phyloP scores from a whole-genome alignment of 192 early-diverging fungal genomes.

The Coemansia sp. region DNA sequence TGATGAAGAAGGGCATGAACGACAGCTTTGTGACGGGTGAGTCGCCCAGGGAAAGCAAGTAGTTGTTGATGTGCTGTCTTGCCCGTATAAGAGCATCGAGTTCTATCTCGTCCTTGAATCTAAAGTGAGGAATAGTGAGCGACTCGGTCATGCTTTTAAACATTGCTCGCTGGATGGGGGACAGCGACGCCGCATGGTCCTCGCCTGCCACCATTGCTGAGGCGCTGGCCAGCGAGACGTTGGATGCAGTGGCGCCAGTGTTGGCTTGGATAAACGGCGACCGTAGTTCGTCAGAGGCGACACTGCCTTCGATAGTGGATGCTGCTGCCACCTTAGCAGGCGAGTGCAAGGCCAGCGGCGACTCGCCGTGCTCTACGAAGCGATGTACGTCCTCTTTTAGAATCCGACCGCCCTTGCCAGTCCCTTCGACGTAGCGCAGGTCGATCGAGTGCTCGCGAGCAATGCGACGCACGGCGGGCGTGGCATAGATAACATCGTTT shows the following conservation, averaged over 20 bases:
- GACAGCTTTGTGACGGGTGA: slow-evolving; percentile 73
- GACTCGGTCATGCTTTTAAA: slow-evolving; percentile 95
- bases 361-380: slow-evolving; percentile 13
- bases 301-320: background rate
- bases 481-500: slow-evolving; percentile 66
- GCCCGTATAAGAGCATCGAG: slow-evolving; percentile 71
- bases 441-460: slow-evolving; percentile 83
- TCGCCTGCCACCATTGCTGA: slow-evolving; percentile 31
- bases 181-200: slow-evolving; percentile 70
- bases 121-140: slow-evolving; percentile 91
- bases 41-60: slow-evolving; percentile 59
- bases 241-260: slow-evolving; percentile 24
- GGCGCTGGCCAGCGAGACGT: slow-evolving; percentile 28
- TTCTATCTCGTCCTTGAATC: slow-evolving; percentile 89
- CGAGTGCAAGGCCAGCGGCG: background rate
- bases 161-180: slow-evolving; percentile 94
- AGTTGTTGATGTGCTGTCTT: slow-evolving; percentile 69
- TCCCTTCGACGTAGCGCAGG: slow-evolving; percentile 71
- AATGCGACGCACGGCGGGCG: slow-evolving; percentile 88
- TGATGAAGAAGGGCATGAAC: slow-evolving; percentile 96
- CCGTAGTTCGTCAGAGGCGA: slow-evolving; percentile 11
- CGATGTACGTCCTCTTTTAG: slow-evolving; percentile 89
- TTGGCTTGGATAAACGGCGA: slow-evolving; percentile 45
- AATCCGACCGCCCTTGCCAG: slow-evolving; percentile 85
- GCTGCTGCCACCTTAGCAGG: background rate